Conservation (phyloP, 805 yeast species). For the Candida palmyrensis region DNA sequence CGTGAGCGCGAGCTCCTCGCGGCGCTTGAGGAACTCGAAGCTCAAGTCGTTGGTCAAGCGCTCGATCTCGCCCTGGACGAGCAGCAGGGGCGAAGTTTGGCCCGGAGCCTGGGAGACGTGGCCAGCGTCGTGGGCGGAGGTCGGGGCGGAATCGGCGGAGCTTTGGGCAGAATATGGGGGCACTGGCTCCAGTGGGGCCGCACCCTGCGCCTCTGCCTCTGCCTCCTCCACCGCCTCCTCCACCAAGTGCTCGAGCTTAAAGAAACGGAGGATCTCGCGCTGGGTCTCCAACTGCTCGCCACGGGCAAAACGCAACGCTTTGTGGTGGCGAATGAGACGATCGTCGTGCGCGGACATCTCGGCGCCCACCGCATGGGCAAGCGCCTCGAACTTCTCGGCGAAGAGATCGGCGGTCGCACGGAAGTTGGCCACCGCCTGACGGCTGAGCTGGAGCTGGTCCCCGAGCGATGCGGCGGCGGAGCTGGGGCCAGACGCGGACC, state of each 20-base stretch:
- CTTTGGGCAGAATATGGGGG: too few species aligned
- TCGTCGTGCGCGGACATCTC: slow-evolving; percentile 36
- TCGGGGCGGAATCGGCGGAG: slow-evolving; percentile 1
- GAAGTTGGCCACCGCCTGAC: slow-evolving; percentile 29
- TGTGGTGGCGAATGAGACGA: slow-evolving; percentile 20
- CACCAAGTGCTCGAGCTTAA: slow-evolving; percentile 28
- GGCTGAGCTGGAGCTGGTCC: slow-evolving; percentile 30
- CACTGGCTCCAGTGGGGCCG: neutral
- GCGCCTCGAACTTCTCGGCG: slow-evolving; percentile 34
- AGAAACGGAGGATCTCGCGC: slow-evolving; percentile 19
- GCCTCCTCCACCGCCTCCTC: slow-evolving; percentile 18
- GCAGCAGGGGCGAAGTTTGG: too few species aligned
- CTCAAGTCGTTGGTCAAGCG: slow-evolving; percentile 35
- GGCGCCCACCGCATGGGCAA: slow-evolving; percentile 32
- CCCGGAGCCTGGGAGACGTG: slow-evolving; percentile 18
- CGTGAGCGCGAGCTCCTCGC: slow-evolving; percentile 21
- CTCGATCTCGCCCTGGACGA: slow-evolving; percentile 37
- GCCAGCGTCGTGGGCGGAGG: slow-evolving; percentile 2
- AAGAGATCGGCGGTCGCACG: slow-evolving; percentile 27
- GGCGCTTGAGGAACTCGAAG: slow-evolving; percentile 27
- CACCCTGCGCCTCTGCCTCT: slow-evolving; percentile 4
- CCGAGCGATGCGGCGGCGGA: slow-evolving; percentile 17
- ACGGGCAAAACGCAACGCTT: slow-evolving; percentile 17
- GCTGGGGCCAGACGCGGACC: neutral
- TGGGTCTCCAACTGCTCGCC: slow-evolving; percentile 25